Conservation (phyloP, 2,329 filamentous ascomycete genomes). For the Arthroderma sp. region DNA sequence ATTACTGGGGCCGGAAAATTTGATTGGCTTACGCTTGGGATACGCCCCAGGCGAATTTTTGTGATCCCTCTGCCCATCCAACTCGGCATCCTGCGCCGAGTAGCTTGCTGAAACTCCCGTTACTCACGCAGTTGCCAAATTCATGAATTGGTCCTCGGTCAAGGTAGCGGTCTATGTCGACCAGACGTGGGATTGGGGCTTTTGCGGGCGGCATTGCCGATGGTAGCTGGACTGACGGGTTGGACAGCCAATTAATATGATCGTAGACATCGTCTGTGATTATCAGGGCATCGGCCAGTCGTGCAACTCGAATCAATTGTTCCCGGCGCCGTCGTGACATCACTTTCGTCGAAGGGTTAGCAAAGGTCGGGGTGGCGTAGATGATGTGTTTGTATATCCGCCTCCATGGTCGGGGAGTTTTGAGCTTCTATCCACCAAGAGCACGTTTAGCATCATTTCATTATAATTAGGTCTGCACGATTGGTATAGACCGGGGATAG, state of each 20-base stretch:
- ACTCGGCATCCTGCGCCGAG: slow-evolving; percentile 67
- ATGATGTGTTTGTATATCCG: slow-evolving; percentile 81
- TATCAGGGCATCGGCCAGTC: slow-evolving; percentile 67
- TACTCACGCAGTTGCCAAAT: slow-evolving; percentile 73
- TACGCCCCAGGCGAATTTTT: slow-evolving; percentile 47
- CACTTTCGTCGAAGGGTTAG: slow-evolving; percentile 75
- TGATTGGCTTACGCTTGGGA: slow-evolving; percentile 41
- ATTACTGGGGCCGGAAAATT: slow-evolving; percentile 6
- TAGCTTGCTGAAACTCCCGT: slow-evolving; percentile 85
- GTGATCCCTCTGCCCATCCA: slow-evolving; percentile 72
- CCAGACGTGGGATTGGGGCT: slow-evolving; percentile 51
- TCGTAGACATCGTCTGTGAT: slow-evolving; percentile 91
- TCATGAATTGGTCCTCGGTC: slow-evolving; percentile 46
- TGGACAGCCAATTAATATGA: slow-evolving; percentile 63
- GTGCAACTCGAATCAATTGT: slow-evolving; percentile 60
- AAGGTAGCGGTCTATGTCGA: slow-evolving; percentile 62
- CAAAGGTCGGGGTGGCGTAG: slow-evolving; percentile 77
- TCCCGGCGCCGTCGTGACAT: slow-evolving; percentile 58
- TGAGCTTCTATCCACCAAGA: slow-evolving; percentile 25
- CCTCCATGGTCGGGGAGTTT: slow-evolving; percentile 45
- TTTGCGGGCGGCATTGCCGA: background rate
- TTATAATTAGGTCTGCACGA: background rate
- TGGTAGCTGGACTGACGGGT: slow-evolving; percentile 10
- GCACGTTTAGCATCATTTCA: background rate
- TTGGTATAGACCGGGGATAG: background rate